Percentiles rank a stretch among this genome's conserved stretches.
Evolutionary conservation across 2,329 filamentous ascomycete species (phyloP).

Genomic region (Diaporthe eres): DNA sequence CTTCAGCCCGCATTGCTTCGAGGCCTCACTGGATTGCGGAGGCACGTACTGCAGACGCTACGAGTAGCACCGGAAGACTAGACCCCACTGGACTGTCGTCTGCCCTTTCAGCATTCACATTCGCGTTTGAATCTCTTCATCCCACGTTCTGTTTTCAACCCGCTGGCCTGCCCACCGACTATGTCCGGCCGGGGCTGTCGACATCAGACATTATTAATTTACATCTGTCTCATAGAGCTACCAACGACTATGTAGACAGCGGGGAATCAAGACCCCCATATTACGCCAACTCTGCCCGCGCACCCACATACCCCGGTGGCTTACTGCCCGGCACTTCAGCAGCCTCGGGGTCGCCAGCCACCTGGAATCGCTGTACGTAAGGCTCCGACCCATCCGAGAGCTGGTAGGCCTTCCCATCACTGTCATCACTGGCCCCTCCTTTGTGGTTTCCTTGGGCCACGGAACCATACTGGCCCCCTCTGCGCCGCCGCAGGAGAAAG

Average conservation of each 20-base stretch:
- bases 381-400: slow-evolving; percentile 3
- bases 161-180: neutral
- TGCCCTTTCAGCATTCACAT: no score
- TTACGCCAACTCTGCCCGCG: slow-evolving; percentile 1
- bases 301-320: neutral
- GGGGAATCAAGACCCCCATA: no score
- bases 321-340: slow-evolving; percentile 3
- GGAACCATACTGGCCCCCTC: neutral
- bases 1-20: no score
- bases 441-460: neutral
- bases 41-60: no score
- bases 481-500: slow-evolving; percentile 44
- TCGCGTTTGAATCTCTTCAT: no score
- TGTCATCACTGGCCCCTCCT: neutral
- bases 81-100: no score
- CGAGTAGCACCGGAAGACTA: no score
- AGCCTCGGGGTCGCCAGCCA: slow-evolving; percentile 5
- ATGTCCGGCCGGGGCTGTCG: no score
- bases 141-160: no score
- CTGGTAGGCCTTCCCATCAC: neutral
- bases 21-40: no score
- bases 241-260: no score
- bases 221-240: neutral
- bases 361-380: neutral
- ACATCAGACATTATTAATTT: neutral